Percentiles rank a stretch among this genome's conserved stretches.
These are phyloP conservation scores for Venturia asperata DNA, from an alignment of 2,329 filamentous ascomycete species.

Conservation along the genomic window DNA sequence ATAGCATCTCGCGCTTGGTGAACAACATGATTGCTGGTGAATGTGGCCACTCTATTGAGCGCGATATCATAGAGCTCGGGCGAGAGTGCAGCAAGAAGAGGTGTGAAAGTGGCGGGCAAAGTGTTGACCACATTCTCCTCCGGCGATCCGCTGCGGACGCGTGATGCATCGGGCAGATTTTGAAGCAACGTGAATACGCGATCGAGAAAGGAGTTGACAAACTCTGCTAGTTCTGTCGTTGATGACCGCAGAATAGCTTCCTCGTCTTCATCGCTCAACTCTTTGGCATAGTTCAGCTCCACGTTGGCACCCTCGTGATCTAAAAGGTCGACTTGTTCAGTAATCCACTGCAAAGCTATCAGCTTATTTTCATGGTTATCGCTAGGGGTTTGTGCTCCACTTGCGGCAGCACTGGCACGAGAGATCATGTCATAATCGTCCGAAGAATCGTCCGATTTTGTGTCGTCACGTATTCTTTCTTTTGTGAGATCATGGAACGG, in stretches of 20 bases:
- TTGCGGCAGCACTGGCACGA: conserved; percentile 14
- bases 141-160: conserved; percentile 81
- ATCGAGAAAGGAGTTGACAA: conserved; percentile 80
- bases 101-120: conserved; percentile 81
- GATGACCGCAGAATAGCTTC: conserved; percentile 84
- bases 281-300: conserved; percentile 74
- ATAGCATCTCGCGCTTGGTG: conserved; percentile 96
- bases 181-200: conserved; percentile 93
- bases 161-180: conserved; percentile 84
- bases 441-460: conserved; percentile 21
- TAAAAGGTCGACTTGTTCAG: conserved; percentile 87
- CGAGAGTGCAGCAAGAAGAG: conserved; percentile 82
- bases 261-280: conserved; percentile 80
- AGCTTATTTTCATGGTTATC: conserved; percentile 37
- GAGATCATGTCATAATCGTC: conserved; percentile 19
- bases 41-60: conserved; percentile 83
- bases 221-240: conserved; percentile 88
- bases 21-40: conserved; percentile 89
- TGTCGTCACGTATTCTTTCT: conserved; percentile 31
- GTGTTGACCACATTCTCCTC: conserved; percentile 98
- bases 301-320: conserved; percentile 80
- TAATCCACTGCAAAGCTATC: conserved; percentile 86
- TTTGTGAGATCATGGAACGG: conserved; percentile 78
- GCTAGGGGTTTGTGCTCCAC: conserved; percentile 27
- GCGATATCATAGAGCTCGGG: conserved; percentile 90